Percentiles rank a stretch among this genome's conserved stretches.
These are phyloP conservation scores for Orychophragmus violaceus DNA, from an alignment of 345 rosid genomes.

Conservation along the genomic window DNA sequence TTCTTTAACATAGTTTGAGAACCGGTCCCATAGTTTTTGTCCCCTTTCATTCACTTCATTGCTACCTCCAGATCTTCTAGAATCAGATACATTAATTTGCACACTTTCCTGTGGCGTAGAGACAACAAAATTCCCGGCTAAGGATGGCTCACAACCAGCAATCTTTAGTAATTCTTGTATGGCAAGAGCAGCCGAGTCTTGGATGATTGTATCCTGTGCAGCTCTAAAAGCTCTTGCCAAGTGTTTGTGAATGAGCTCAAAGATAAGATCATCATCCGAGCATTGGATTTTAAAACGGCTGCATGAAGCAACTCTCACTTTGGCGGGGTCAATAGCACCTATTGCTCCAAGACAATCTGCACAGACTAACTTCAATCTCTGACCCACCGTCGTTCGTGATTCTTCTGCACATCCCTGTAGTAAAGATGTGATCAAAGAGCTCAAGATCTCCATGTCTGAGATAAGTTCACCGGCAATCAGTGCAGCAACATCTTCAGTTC, in stretches of 20 bases:
- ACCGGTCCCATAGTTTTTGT: conserved; percentile 84
- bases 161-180: conserved; percentile 92
- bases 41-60: conserved; percentile 61
- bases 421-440: conserved; percentile 74
- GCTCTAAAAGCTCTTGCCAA: conserved; percentile 97
- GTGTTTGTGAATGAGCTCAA: conserved; percentile 88
- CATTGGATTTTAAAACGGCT: conserved; percentile 92
- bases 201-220: conserved; percentile 84
- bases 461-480: conserved; percentile 66
- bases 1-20: conserved; percentile 91
- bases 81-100: conserved; percentile 26
- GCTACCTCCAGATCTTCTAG: conserved; percentile 31
- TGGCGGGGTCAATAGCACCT: conserved; percentile 99
- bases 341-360: conserved; percentile 94
- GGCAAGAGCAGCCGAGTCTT: conserved; percentile 97
- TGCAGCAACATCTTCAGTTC: conserved; percentile 69
- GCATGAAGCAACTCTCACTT: conserved; percentile 63
- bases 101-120: conserved; percentile 35
- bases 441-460: conserved; percentile 77
- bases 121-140: conserved; percentile 60
- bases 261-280: conserved; percentile 97
- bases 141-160: conserved; percentile 95
- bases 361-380: conserved; percentile 80
- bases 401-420: conserved; percentile 96
- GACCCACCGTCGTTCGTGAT: conserved; percentile 87